Evolutionary conservation across 495 filamentous ascomycete genomes (phyloP).

Genomic region (Astrothelium subdiscretum): DNA sequence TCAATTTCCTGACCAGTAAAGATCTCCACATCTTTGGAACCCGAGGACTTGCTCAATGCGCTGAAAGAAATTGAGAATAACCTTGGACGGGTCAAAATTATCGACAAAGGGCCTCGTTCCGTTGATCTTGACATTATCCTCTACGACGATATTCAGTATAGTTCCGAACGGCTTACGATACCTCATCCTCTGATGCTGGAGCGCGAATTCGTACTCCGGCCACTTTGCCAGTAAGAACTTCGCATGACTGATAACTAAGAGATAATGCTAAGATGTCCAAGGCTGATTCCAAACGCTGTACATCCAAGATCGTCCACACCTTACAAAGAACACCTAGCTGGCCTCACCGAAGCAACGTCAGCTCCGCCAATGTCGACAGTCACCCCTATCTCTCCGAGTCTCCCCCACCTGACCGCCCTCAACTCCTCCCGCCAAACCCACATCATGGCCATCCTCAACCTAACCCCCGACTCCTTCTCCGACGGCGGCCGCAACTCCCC

Average conservation of each 20-base stretch:
- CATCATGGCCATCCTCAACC: conserved; percentile 89
- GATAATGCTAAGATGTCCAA: conserved; percentile 5
- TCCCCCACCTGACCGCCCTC: conserved; percentile 51
- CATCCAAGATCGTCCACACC: conserved; percentile 7
- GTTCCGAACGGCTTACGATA: conserved; percentile 61
- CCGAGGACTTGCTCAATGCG: conserved; percentile 60
- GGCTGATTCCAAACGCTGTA: conserved; percentile 18
- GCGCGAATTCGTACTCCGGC: conserved; percentile 84
- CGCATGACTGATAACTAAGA: background rate
- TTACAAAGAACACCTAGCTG: conserved; percentile 48
- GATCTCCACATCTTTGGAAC: conserved; percentile 71
- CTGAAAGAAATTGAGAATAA: conserved; percentile 72
- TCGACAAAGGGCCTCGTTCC: conserved; percentile 87
- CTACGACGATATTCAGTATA: conserved; percentile 57
- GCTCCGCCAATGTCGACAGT: conserved; percentile 47
- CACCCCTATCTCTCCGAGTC: conserved; percentile 50
- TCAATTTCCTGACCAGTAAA: conserved; percentile 25
- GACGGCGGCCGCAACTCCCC: conserved; percentile 61
- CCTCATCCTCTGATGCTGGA: conserved; percentile 82
- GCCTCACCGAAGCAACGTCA: conserved; percentile 39
- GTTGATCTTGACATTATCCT: conserved; percentile 92
- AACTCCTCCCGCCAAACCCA: conserved; percentile 55
- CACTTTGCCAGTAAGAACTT: conserved; percentile 64
- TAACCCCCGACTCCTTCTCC: conserved; percentile 95
- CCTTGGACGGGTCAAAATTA: conserved; percentile 67